These are phyloP conservation scores for Saccharum hybrid DNA, from an alignment of 202 grass and related monocot species.

Conservation along the genomic window DNA sequence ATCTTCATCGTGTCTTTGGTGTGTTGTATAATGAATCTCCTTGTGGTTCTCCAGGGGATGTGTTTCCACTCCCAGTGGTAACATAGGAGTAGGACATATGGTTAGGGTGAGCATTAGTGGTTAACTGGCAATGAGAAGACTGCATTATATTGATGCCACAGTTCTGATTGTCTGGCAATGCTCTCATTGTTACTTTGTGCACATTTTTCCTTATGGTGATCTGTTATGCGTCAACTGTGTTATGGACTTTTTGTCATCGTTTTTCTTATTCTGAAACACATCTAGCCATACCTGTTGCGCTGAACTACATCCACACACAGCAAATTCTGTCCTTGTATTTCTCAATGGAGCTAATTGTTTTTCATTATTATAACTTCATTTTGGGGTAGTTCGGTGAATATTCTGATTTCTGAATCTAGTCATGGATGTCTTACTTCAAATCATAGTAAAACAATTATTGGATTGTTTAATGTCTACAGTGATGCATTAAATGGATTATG, in stretches of 20 bases:
- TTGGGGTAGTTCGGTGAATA: conserved; percentile 5
- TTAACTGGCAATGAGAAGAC: not conserved
- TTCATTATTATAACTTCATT: conserved; percentile 10
- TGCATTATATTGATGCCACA: not conserved
- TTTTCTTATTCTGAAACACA: not conserved
- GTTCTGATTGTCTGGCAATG: not conserved
- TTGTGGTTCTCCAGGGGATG: not conserved
- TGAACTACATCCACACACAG: not conserved
- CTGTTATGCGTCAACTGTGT: not conserved
- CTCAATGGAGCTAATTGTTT: not conserved
- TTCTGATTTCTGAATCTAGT: not conserved
- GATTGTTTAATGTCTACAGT: not conserved
- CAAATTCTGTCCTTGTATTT: not conserved
- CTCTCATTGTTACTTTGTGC: not conserved
- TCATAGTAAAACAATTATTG: not conserved
- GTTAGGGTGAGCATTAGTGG: not conserved
- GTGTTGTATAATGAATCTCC: not conserved
- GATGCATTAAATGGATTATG: not conserved
- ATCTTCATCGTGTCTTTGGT: not conserved
- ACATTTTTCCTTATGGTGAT: not conserved
- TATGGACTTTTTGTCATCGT: not conserved
- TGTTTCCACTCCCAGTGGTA: not conserved
- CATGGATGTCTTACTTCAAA: conserved; percentile 9
- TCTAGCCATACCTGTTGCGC: not conserved
- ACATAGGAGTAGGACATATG: not conserved